Evolutionary conservation across 495 filamentous ascomycete genomes (phyloP).

Genomic region (Glarea lozoyensis): DNA sequence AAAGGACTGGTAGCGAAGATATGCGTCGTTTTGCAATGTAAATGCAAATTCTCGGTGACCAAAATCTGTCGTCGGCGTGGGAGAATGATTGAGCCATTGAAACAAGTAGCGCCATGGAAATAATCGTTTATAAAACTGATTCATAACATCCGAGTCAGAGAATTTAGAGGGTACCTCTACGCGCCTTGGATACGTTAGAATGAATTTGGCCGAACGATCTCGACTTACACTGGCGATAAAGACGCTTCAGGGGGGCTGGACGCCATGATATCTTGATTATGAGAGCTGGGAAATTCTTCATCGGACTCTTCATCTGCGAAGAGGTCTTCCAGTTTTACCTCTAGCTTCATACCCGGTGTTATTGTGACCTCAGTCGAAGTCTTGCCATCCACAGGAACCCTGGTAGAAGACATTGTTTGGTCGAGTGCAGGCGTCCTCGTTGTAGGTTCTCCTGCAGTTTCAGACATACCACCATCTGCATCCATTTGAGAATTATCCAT

Average conservation of each 20-base stretch:
- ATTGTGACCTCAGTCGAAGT: conserved; percentile 21
- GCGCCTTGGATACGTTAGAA: too few relatives aligned
- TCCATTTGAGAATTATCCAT: too few relatives aligned
- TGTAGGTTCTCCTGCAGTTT: too few relatives aligned
- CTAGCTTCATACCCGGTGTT: conserved; percentile 9
- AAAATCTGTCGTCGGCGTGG: conserved; percentile 78
- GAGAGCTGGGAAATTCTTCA: conserved; percentile 61
- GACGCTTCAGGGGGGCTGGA: conserved; percentile 34
- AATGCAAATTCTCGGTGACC: conserved; percentile 91
- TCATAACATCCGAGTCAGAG: conserved; percentile 75
- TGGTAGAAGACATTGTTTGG: conserved; percentile 27
- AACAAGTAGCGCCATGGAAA: conserved; percentile 95
- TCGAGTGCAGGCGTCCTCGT: too few relatives aligned
- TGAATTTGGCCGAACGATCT: neutral
- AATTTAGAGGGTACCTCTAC: conserved; percentile 20
- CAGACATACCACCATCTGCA: too few relatives aligned
- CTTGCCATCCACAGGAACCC: conserved; percentile 19
- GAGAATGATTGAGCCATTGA: conserved; percentile 95
- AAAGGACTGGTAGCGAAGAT: conserved; percentile 89
- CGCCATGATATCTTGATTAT: conserved; percentile 33
- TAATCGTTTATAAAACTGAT: conserved; percentile 87
- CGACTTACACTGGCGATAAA: conserved; percentile 30
- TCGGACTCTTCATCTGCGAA: conserved; percentile 74
- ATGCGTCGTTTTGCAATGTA: conserved; percentile 80
- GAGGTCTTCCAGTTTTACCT: conserved; percentile 67